Conservation (phyloP, 2,329 filamentous ascomycete genomes). For the Trichoderma oligosporum region DNA sequence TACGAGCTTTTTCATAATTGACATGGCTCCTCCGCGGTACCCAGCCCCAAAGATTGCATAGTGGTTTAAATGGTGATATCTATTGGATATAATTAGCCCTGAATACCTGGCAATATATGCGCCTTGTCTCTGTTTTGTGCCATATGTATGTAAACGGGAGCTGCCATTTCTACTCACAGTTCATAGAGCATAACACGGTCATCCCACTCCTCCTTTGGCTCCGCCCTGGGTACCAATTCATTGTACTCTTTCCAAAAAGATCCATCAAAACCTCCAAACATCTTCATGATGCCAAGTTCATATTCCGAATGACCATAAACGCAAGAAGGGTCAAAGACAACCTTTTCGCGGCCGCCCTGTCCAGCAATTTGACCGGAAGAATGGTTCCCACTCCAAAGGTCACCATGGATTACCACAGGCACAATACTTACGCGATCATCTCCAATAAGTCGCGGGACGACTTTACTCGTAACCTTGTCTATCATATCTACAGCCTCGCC, state of each 20-base stretch:
- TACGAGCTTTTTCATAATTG: conserved; percentile 72
- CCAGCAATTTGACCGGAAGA: conserved; percentile 60
- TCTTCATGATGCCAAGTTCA: conserved; percentile 89
- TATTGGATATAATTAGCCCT: conserved; percentile 34
- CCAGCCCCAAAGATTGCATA: conserved; percentile 78
- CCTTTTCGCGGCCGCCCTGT: conserved; percentile 57
- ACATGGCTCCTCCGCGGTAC: conserved; percentile 71
- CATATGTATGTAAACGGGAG: not conserved
- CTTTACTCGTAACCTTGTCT: conserved; percentile 56
- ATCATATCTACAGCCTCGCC: conserved; percentile 59
- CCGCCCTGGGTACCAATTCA: conserved; percentile 68
- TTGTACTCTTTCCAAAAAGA: conserved; percentile 77
- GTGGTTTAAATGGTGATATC: conserved; percentile 89
- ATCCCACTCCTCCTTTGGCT: conserved; percentile 79
- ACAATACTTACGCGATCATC: conserved; percentile 59
- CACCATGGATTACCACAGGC: conserved; percentile 85
- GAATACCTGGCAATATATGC: too few species aligned
- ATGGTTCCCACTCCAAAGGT: conserved; percentile 90
- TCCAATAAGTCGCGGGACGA: conserved; percentile 74
- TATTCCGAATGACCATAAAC: conserved; percentile 87
- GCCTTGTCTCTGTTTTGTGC: not conserved
- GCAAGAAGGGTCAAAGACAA: conserved; percentile 77
- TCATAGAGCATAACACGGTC: conserved; percentile 80
- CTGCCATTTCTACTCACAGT: conserved; percentile 52
- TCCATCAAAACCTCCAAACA: conserved; percentile 85